Conservation (phyloP, 2,329 filamentous ascomycete genomes). For the Diplodia seriata region DNA sequence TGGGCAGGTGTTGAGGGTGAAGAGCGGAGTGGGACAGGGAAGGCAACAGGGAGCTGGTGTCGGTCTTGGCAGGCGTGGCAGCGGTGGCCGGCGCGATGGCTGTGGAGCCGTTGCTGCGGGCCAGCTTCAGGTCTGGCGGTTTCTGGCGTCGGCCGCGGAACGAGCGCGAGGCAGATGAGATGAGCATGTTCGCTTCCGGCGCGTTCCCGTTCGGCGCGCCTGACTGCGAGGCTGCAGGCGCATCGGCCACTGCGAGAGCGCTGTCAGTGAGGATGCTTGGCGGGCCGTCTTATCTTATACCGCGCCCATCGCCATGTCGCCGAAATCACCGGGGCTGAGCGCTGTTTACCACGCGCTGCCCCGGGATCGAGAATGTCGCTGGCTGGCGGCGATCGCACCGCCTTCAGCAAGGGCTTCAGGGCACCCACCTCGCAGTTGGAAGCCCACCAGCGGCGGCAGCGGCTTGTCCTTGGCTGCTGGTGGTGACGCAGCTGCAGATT, state of each 20-base stretch:
- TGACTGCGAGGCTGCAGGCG: constrained; percentile 8
- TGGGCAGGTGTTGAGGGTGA: constrained; percentile 28
- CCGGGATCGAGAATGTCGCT: constrained; percentile 14
- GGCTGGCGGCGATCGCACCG: constrained; percentile 18
- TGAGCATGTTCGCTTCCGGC: constrained; percentile 40
- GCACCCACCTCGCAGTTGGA: constrained; percentile 31
- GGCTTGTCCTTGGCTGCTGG: constrained; percentile 13
- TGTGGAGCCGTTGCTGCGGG: constrained; percentile 49
- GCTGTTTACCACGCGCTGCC: constrained; percentile 17
- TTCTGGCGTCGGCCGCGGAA: constrained; percentile 41
- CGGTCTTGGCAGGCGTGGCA: constrained; percentile 38
- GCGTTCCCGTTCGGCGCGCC: constrained; percentile 8
- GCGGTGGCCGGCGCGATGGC: constrained; percentile 39
- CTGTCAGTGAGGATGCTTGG: constrained; percentile 15
- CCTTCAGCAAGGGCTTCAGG: constrained; percentile 13
- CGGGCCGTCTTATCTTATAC: constrained; percentile 2
- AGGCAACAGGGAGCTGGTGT: constrained; percentile 36
- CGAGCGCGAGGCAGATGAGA: constrained; percentile 44
- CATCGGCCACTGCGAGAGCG: constrained; percentile 28
- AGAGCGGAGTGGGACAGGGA: constrained; percentile 32
- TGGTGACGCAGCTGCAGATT: constrained; percentile 20
- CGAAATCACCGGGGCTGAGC: constrained; percentile 10
- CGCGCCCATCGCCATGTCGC: constrained; percentile 14
- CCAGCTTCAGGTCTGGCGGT: constrained; percentile 45
- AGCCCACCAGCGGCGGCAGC: constrained; percentile 22